phyloP scores from a whole-genome alignment of 768 basidiomycete species.

The Boletus tomentosulus region DNA sequence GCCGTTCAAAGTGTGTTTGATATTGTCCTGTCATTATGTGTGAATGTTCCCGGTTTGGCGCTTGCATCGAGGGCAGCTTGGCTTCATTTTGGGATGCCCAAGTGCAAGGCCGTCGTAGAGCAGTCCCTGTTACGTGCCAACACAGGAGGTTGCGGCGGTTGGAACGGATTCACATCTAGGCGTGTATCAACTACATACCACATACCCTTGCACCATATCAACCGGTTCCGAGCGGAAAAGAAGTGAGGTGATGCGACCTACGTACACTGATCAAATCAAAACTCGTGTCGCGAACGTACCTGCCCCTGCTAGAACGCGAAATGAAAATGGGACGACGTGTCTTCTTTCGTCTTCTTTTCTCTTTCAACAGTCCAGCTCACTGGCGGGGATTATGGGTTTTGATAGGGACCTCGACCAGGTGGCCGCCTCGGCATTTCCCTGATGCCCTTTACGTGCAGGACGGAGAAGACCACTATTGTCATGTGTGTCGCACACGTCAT shows the following conservation, averaged over 20 bases:
- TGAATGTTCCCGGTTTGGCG: background rate
- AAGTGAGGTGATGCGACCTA: conserved; percentile 1
- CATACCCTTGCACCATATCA: background rate
- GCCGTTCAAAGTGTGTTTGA: background rate
- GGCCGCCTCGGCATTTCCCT: conserved; percentile 6
- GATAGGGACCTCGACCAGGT: conserved; percentile 7
- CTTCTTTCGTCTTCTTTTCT: conserved; percentile 5
- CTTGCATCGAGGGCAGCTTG: background rate
- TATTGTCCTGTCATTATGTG: background rate
- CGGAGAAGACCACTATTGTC: conserved; percentile 1
- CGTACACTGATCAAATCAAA: conserved; percentile 11
- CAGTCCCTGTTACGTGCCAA: conserved; percentile 8
- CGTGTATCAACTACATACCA: background rate
- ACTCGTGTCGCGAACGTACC: background rate
- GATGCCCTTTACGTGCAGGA: conserved; percentile 21
- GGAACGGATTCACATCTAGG: conserved; percentile 2
- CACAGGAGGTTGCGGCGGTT: background rate
- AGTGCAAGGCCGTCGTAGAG: background rate
- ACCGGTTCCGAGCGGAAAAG: conserved; percentile 14
- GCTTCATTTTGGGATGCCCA: background rate
- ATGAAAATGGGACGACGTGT: conserved; percentile 1
- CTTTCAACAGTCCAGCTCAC: background rate
- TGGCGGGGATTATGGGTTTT: conserved; percentile 9
- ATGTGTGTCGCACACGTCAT: conserved; percentile 17
- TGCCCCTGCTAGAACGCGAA: conserved; percentile 5